A percentile compares a stretch with the other conserved stretches of the same genome.
These are phyloP conservation scores for Penicillium sp. DNA, from an alignment of 2,329 filamentous ascomycete genomes.

Conservation along the genomic window DNA sequence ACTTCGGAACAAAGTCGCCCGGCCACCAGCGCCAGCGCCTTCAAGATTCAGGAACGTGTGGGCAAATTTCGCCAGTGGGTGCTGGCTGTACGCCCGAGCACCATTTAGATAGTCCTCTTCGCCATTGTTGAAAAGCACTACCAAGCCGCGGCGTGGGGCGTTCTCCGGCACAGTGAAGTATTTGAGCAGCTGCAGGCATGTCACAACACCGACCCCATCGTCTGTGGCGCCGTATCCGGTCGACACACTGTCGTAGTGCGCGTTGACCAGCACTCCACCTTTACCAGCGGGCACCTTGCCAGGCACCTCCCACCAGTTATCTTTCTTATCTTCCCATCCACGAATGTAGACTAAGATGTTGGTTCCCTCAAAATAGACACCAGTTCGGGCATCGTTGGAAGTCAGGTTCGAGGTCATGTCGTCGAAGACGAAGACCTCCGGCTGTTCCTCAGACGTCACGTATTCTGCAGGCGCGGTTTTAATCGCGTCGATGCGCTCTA, in stretches of 20 bases:
- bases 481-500: constrained; percentile 69
- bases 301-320: constrained; percentile 67
- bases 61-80: constrained; percentile 74
- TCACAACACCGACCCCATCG: constrained; percentile 86
- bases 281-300: constrained; percentile 54
- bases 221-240: constrained; percentile 93
- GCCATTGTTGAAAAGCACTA: constrained; percentile 88
- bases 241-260: constrained; percentile 91
- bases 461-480: constrained; percentile 50
- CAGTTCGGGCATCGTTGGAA: constrained; percentile 52
- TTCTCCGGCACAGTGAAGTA: constrained; percentile 74
- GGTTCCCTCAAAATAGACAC: constrained; percentile 84
- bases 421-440: constrained; percentile 65
- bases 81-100: constrained; percentile 77
- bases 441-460: constrained; percentile 23
- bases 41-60: constrained; percentile 93
- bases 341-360: constrained; percentile 92
- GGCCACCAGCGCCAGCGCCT: constrained; percentile 86
- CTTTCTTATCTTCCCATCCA: constrained; percentile 69
- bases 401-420: constrained; percentile 78
- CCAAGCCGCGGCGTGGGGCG: constrained; percentile 73
- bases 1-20: constrained; percentile 81
- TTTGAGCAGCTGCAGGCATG: constrained; percentile 77
- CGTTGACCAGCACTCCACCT: constrained; percentile 86
- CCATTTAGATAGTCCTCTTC: constrained; percentile 93